These are phyloP conservation scores for Kuraishia molischiana DNA, from an alignment of 805 yeast genomes.

Conservation along the genomic window DNA sequence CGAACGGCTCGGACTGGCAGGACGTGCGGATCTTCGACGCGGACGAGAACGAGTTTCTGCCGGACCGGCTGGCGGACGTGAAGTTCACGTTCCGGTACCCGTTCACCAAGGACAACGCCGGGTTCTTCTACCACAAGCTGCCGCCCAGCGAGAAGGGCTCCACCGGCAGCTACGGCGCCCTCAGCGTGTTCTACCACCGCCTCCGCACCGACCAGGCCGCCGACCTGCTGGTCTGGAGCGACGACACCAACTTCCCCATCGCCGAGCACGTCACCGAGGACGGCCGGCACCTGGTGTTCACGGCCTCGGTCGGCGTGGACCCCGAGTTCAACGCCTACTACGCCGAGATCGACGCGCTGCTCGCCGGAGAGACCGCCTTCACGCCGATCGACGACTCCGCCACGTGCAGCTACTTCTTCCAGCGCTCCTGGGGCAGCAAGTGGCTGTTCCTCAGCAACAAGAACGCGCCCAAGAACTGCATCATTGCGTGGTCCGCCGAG, in stretches of 20 bases:
- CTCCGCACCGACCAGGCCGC: constrained; percentile 1
- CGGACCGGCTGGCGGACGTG: constrained; percentile 1
- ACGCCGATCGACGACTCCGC: constrained; percentile 2
- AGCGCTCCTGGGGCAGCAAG: constrained; percentile 1
- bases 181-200: constrained; percentile 2
- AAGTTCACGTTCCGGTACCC: constrained; percentile 5
- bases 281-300: constrained; percentile 3
- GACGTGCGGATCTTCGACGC: constrained; percentile 4
- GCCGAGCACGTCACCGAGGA: constrained; percentile 5
- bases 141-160: not conserved
- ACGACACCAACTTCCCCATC: constrained; percentile 2
- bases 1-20: constrained; percentile 7
- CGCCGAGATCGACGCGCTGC: constrained; percentile 1
- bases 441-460: constrained; percentile 4
- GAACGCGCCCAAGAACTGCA: constrained; percentile 1
- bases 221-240: constrained; percentile 2
- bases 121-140: constrained; percentile 5
- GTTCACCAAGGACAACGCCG: constrained; percentile 3
- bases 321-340: constrained; percentile 3
- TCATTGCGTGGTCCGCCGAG: constrained; percentile 2
- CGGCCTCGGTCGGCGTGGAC: constrained; percentile 1
- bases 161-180: constrained; percentile 2
- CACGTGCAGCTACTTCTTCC: constrained; percentile 1
- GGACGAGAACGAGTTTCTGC: not conserved
- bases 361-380: not conserved